These are phyloP conservation scores for Phanerochaete carnosa DNA, from an alignment of 768 basidiomycete species.

Conservation along the genomic window DNA sequence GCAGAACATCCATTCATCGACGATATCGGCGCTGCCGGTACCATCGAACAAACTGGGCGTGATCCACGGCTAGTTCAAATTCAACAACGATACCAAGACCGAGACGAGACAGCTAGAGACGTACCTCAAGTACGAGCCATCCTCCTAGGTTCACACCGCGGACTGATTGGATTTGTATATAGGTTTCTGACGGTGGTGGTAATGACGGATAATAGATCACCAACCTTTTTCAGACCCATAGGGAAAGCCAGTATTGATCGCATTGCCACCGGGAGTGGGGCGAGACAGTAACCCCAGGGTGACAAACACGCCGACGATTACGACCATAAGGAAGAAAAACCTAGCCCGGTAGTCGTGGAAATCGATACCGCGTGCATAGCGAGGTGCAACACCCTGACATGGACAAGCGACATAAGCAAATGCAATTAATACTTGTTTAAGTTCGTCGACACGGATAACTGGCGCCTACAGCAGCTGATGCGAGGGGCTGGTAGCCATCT, in stretches of 20 bases:
- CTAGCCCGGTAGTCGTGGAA: no score
- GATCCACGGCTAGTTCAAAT: conserved; percentile 57
- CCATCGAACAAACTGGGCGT: conserved; percentile 73
- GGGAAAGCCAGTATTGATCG: conserved; percentile 56
- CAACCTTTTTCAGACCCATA: conserved; percentile 59
- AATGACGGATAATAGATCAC: background rate
- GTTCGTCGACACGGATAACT: no score
- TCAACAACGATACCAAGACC: conserved; percentile 8
- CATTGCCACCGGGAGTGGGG: conserved; percentile 20
- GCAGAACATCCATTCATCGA: conserved; percentile 81
- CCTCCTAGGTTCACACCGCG: conserved; percentile 84
- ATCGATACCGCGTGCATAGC: no score
- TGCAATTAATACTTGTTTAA: no score
- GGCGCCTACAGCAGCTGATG: conserved; percentile 24
- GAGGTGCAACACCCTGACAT: no score
- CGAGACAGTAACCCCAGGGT: conserved; percentile 25
- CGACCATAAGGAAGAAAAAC: background rate
- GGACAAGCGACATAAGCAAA: no score
- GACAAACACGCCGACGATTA: conserved; percentile 20
- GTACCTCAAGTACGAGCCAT: conserved; percentile 53
- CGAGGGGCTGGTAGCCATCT: background rate
- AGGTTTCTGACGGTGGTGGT: background rate
- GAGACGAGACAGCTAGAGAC: conserved; percentile 12
- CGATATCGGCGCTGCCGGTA: conserved; percentile 51
- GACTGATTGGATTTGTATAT: conserved; percentile 33